Evolutionary conservation across 2,329 filamentous ascomycete genomes (phyloP).

Genomic region (Hypoxylon sp.): DNA sequence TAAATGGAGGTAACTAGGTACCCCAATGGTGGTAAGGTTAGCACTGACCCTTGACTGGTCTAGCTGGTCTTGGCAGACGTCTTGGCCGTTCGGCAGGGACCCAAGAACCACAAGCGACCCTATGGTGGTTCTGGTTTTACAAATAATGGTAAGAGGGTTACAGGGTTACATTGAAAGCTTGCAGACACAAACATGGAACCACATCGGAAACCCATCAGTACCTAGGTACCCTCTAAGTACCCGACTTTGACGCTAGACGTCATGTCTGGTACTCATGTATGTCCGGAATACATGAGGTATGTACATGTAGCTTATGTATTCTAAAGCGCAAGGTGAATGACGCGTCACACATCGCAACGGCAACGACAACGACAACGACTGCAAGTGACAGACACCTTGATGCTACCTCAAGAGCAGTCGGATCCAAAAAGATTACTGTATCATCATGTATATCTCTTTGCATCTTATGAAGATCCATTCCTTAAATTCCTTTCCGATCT

Average conservation of each 20-base stretch:
- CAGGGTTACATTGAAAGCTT: constrained; percentile 30
- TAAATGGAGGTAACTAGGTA: not conserved
- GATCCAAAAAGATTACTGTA: constrained; percentile 39
- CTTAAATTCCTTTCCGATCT: constrained; percentile 38
- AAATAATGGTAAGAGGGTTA: constrained; percentile 40
- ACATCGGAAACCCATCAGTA: not conserved
- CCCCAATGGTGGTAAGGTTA: not conserved
- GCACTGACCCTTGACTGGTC: constrained; percentile 10
- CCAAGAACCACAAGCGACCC: constrained; percentile 26
- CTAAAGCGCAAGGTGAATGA: constrained; percentile 6
- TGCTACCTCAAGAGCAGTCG: constrained; percentile 13
- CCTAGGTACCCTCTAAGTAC: constrained; percentile 15
- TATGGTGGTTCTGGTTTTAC: constrained; percentile 43
- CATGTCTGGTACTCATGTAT: too few relatives aligned
- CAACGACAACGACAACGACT: not conserved
- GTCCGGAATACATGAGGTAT: too few relatives aligned
- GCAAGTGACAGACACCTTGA: constrained; percentile 14
- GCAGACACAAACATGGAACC: constrained; percentile 32
- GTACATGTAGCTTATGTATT: constrained; percentile 4
- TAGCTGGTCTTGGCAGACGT: constrained; percentile 27
- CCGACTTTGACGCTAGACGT: not conserved
- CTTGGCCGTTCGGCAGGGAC: constrained; percentile 33
- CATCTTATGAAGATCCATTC: constrained; percentile 36
- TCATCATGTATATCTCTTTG: constrained; percentile 32
- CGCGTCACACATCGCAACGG: constrained; percentile 26